Base-by-base conservation (phyloP, 2,329 filamentous ascomycete genomes). In the Capronia coronata region DNA sequence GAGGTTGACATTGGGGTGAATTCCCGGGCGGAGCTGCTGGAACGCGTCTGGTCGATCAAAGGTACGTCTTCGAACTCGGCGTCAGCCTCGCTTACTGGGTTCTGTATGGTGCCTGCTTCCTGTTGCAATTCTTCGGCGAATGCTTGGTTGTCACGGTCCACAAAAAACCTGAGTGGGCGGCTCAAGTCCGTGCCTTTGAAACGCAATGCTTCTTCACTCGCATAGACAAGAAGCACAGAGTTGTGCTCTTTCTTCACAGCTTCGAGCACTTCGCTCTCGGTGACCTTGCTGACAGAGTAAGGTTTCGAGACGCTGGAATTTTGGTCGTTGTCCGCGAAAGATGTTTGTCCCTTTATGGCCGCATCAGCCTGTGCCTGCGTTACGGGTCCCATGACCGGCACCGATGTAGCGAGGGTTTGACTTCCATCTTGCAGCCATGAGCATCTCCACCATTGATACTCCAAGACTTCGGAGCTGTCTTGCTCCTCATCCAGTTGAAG, bases 161-260 rank as follows among this genome's bases (percentile, higher is more conserved):
- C 70, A 50, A 79, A 78, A 22, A 67, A 60, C 65, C 72, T 49
- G 21, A 59, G 32, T 2, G 44, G 32, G 25, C 43, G 18, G 46
- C 52, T 53, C 32, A 59, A 47, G 61, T 63, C 56, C 6, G 61
- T 62, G 16, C 60, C 61, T 38, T 60, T 56, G 41, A 65, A 63
- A 19, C 61, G 62, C 48, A 73, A 59, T 16, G 72, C 71, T 48
- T 65, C 65, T 18, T 76, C 72, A 57, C 72, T 79, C 16, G 78
- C 79, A 61, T 83, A 83, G 2, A 83, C 74, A 8, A 83, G 70
- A 1, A 83, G 63, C 2, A 74, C 76, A 7, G 69, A 72, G 25
- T 65, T 69, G 45, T 72, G 71, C 56, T 82, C 78, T 29, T 72
- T 69, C 19, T 68, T 70, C 46, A 75, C 74, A 55, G 77, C 68